Evolutionary conservation across 805 yeast species (phyloP), one percentile per base, ranked within the genome.

Genomic region (Saturnispora sekii): DNA sequence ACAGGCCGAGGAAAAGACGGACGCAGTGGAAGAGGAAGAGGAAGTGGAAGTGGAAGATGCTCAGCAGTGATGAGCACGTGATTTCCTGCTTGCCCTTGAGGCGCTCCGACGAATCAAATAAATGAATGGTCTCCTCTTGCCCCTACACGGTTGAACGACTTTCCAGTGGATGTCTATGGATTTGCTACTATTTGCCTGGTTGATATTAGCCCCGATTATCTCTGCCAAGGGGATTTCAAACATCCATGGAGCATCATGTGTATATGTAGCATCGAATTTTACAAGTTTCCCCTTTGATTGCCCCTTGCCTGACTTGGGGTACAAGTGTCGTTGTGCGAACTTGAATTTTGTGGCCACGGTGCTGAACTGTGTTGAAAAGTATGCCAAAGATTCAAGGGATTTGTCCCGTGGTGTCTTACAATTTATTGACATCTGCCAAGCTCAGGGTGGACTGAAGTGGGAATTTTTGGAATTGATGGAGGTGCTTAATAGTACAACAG

Each of bases 201-300:
- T 34, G 31, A 11, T 37, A 10, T 15, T 32, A 2, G n/a, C 29
- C 6, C 10, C 34, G 6, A 12, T 5, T 2, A 37, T 18, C 15
- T 14, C 17, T 37, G 54, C 62, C 14, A 51, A 55, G 35, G 67
- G 68, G 7, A 54, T 64, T 9, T 55, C 65, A 12, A 62, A 61
- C 45, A 54, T 53, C 17, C 57, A 59, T 38, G 70, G 69, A 11
- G 68, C 68, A 4, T 55, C 70, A 4, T 67, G 71, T 51, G 44
- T 64, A 3, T 57, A 54, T 46, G 53, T 61, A 12, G 63, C 66
- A 10, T 61, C 59, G 42, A 64, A 65, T 41, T 48, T 60, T 16
- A 58, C 65, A 3, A 48, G 52, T 7, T 60, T 55, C 40, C 66
- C 66, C 17, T 63, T 64, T 44, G 57, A 62, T 42, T 66, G 68